Conservation (phyloP, 2,329 filamentous ascomycete species). For the Coleophoma crateriformis region DNA sequence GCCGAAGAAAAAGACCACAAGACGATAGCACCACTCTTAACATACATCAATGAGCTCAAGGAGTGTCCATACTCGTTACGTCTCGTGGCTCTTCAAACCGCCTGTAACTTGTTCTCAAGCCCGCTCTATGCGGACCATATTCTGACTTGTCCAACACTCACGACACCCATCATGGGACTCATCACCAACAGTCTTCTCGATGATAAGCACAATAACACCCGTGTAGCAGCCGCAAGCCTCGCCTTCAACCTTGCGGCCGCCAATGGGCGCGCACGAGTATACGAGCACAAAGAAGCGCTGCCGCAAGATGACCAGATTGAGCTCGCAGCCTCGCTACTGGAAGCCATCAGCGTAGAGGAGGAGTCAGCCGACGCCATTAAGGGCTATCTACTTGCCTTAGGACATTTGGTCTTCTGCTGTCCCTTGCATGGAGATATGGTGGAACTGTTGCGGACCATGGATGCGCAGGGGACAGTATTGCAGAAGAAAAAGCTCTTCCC, state of each 20-base stretch:
- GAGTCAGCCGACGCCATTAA: conserved; percentile 67
- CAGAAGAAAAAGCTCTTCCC: conserved; percentile 52
- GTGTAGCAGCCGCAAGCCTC: conserved; percentile 76
- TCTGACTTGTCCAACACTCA: conserved; percentile 44
- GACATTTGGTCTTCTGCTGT: conserved; percentile 68
- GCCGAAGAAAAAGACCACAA: conserved; percentile 66
- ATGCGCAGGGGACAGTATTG: conserved; percentile 60
- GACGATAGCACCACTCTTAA: conserved; percentile 57
- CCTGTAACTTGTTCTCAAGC: conserved; percentile 79
- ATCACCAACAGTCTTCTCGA: conserved; percentile 77
- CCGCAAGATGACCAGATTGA: conserved; percentile 72
- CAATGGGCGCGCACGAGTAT: conserved; percentile 60
- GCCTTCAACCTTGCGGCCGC: conserved; percentile 75
- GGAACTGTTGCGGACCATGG: conserved; percentile 74
- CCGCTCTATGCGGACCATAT: conserved; percentile 64
- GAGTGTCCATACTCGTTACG: conserved; percentile 74
- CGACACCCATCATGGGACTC: conserved; percentile 57
- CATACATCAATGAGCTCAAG: conserved; percentile 49
- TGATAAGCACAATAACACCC: conserved; percentile 64
- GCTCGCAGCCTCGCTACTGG: conserved; percentile 72
- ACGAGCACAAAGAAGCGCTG: conserved; percentile 51
- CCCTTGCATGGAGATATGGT: conserved; percentile 68
- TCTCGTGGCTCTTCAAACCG: conserved; percentile 76
- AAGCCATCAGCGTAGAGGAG: conserved; percentile 58
- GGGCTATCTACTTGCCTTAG: conserved; percentile 71